Base-by-base conservation (phyloP, 306 rosid genomes). In the Castanea crenata region DNA sequence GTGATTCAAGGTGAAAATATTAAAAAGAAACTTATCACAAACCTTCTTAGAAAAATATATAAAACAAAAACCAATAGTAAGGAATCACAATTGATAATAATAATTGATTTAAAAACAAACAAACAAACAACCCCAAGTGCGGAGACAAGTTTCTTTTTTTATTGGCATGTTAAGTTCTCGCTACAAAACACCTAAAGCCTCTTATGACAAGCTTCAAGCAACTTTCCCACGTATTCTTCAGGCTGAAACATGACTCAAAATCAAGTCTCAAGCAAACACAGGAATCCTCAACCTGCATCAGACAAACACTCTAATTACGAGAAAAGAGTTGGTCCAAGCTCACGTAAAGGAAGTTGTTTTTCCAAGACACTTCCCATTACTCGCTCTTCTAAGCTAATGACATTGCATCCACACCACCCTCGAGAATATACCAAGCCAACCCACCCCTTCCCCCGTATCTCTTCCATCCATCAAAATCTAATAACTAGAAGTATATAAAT, bases 161-260 rank as follows among this genome's bases (percentile, higher is more conserved):
- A 51, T 52, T 58, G 46, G 64, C 55, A 71, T 78, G 9, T 68
- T 34, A 57, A 35, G 77, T 69, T 62, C 75, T 59, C 80, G 44
- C 75, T 61, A 62, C 32, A 69, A 67, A 69, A 68, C 73, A 62
- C 73, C 46, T 63, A 64, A 74, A 69, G 74, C 77, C 71, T 77
- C 29, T 55, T 49, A 64, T 16, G 69, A 75, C 31, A 25, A 67
- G 54, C 44, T 16, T 74, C 71, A 61, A 52, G 70, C 64, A 73
- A 73, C 46, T 79, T 44, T 51, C 51, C 75, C 58, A 56, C 41
- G 75, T 52, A 74, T 68, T 70, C 25, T 70, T 69, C 64, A 69
- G 81, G 68, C 76, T 51, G 79, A 81, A 83, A 68, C 71, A 46
- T 23, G 81, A 67, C 76, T 68, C 73, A 61, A 55, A 70, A 57